These are phyloP conservation scores for Saitozyma sp. DNA, from an alignment of 768 basidiomycete species.

Conservation along the genomic window DNA sequence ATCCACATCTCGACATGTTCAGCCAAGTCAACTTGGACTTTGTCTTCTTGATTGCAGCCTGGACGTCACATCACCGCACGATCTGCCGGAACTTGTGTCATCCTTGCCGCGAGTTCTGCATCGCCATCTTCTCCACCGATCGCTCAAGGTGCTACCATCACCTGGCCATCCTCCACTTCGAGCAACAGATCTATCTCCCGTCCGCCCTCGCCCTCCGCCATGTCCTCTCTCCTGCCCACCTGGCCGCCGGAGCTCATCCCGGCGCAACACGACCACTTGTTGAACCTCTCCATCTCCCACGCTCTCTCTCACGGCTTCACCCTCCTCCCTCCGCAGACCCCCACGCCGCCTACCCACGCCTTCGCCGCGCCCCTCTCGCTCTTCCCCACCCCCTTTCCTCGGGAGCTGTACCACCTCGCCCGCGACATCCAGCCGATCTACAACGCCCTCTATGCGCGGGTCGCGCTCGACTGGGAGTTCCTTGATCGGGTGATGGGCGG, in stretches of 20 bases:
- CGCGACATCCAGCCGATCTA: conserved; percentile 70
- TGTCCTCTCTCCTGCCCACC: conserved; percentile 23
- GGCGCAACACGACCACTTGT: conserved; percentile 63
- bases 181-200: too few relatives aligned
- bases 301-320: conserved; percentile 77
- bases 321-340: conserved; percentile 58
- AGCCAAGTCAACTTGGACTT: too few relatives aligned
- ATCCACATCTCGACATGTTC: too few relatives aligned
- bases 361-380: conserved; percentile 89
- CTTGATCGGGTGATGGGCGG: conserved; percentile 82
- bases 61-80: too few relatives aligned
- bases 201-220: too few relatives aligned
- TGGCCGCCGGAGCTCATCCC: conserved; percentile 77
- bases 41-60: too few relatives aligned
- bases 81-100: too few relatives aligned
- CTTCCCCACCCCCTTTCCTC: conserved; percentile 83
- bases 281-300: conserved; percentile 71
- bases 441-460: conserved; percentile 78
- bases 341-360: conserved; percentile 59
- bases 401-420: conserved; percentile 67
- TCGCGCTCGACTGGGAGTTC: conserved; percentile 76
- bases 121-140: too few relatives aligned
- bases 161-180: too few relatives aligned
- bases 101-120: too few relatives aligned
- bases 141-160: too few relatives aligned